Conservation (phyloP, 2,329 filamentous ascomycete species). For the Catunica adiposa region DNA sequence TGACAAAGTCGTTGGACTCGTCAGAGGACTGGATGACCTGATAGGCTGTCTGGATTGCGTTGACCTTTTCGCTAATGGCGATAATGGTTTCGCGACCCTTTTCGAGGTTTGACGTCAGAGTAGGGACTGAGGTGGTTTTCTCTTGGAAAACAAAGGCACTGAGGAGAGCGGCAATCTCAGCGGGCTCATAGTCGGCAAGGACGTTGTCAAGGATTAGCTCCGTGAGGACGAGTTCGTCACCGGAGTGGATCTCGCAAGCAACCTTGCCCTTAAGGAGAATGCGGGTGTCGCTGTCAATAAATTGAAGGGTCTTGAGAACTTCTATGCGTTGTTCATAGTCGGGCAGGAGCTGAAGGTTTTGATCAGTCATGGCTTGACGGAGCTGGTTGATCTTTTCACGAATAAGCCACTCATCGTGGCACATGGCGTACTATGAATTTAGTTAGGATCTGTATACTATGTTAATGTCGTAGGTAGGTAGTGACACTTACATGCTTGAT, state of each 20-base stretch:
- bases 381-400: constrained; percentile 82
- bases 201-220: constrained; percentile 95
- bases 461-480: background rate
- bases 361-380: constrained; percentile 79
- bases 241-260: constrained; percentile 93
- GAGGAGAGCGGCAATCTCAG: constrained; percentile 87
- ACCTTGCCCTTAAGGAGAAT: constrained; percentile 97
- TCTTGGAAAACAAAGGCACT: constrained; percentile 97
- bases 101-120: constrained; percentile 65
- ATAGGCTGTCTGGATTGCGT: constrained; percentile 70
- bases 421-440: constrained; percentile 62
- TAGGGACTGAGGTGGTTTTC: constrained; percentile 71
- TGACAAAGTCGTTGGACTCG: constrained; percentile 84
- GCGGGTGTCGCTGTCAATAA: constrained; percentile 72
- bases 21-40: constrained; percentile 86
- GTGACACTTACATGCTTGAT: constrained; percentile 62
- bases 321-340: constrained; percentile 93
- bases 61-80: constrained; percentile 81
- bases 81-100: constrained; percentile 74
- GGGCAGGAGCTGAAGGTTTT: constrained; percentile 85
- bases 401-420: constrained; percentile 91
- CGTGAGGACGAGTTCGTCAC: constrained; percentile 87
- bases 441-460: background rate
- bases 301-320: constrained; percentile 79
- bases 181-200: constrained; percentile 82